phyloP scores from a whole-genome alignment of 2,329 filamentous ascomycete species.

The Calonectria pteridis region DNA sequence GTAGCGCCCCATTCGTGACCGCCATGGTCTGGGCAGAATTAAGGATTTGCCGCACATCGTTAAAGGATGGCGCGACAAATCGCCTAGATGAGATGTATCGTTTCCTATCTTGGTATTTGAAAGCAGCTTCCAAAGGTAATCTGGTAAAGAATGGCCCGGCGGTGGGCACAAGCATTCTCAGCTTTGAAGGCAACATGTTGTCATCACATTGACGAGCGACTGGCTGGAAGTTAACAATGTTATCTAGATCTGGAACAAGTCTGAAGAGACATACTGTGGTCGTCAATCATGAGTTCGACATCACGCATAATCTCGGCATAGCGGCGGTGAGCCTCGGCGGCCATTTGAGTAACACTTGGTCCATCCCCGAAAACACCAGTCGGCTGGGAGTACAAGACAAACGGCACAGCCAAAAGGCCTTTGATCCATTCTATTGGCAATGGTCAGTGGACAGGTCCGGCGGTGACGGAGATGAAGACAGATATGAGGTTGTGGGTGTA shows the following conservation, averaged over 20 bases:
- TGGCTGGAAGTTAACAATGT: conserved; percentile 48
- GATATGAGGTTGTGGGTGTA: not conserved
- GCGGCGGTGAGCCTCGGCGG: conserved; percentile 83
- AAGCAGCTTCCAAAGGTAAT: conserved; percentile 87
- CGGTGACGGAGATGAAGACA: not conserved
- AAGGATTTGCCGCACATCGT: conserved; percentile 91
- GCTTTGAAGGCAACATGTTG: conserved; percentile 82
- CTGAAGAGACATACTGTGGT: conserved; percentile 75
- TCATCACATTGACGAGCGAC: conserved; percentile 77
- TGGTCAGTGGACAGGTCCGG: conserved; percentile 15
- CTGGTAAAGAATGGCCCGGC: conserved; percentile 96
- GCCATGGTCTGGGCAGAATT: conserved; percentile 97
- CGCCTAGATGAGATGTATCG: conserved; percentile 90
- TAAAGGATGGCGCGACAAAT: conserved; percentile 97
- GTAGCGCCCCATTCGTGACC: conserved; percentile 81
- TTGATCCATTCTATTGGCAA: conserved; percentile 91
- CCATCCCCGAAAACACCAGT: conserved; percentile 85
- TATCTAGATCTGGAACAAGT: not conserved
- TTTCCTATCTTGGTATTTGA: conserved; percentile 87
- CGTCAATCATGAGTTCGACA: conserved; percentile 90
- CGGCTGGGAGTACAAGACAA: conserved; percentile 95
- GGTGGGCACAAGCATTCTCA: conserved; percentile 90
- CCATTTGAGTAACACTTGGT: conserved; percentile 76
- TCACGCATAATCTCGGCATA: conserved; percentile 97
- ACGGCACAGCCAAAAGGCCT: conserved; percentile 91